Conservation (phyloP, 257 asterid species). For the Schizonepeta tenuifolia region DNA sequence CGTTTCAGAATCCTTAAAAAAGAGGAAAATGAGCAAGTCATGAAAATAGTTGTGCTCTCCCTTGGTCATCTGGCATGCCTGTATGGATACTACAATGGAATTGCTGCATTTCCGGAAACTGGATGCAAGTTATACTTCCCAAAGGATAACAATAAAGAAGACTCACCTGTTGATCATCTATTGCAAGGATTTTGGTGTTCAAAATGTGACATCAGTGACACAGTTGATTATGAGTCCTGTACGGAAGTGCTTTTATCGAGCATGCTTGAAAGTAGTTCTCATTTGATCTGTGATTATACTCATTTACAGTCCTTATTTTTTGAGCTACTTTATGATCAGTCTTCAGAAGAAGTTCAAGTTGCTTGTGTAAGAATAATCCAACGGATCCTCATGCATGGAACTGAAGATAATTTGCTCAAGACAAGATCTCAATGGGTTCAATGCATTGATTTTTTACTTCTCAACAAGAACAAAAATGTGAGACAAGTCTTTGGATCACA, state of each 20-base stretch:
- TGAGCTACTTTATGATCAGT: constrained; percentile 68
- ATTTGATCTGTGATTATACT: constrained; percentile 52
- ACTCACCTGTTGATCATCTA: constrained; percentile 45
- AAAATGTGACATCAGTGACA: constrained; percentile 63
- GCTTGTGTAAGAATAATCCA: constrained; percentile 73
- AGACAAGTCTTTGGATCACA: constrained; percentile 81
- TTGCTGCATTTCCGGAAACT: constrained; percentile 34
- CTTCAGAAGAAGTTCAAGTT: constrained; percentile 87
- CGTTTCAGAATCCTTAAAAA: constrained; percentile 64
- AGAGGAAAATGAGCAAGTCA: constrained; percentile 64
- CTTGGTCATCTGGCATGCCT: constrained; percentile 90
- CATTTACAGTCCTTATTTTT: constrained; percentile 72
- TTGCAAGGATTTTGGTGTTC: constrained; percentile 83
- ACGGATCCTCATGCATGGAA: constrained; percentile 78
- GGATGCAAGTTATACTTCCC: constrained; percentile 65
- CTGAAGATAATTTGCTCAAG: constrained; percentile 56
- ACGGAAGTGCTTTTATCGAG: constrained; percentile 43
- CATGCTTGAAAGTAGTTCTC: constrained; percentile 37
- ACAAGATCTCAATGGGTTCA: constrained; percentile 81
- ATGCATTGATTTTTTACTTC: constrained; percentile 68
- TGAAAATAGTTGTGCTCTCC: constrained; percentile 65
- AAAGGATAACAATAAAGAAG: constrained; percentile 49
- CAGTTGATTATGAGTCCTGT: constrained; percentile 41
- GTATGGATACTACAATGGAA: constrained; percentile 58
- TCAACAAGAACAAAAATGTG: constrained; percentile 70